These are phyloP conservation scores for Colletotrichum gigasporum DNA, from an alignment of 2,329 filamentous ascomycete genomes.

Conservation along the genomic window DNA sequence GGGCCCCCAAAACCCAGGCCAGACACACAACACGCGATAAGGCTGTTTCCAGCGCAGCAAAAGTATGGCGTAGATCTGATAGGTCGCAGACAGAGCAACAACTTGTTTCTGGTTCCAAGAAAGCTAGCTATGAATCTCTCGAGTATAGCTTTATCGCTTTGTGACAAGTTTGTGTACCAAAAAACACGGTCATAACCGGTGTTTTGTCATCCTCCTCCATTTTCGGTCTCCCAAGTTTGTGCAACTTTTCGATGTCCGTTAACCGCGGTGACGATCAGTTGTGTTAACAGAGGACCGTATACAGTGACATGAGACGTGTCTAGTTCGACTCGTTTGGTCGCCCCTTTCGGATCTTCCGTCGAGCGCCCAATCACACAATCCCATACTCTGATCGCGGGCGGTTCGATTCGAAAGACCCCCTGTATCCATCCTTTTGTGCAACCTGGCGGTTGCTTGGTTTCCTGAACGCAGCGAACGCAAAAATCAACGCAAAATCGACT, in stretches of 20 bases:
- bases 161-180: constrained; percentile 15
- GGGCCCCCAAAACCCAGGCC: no score
- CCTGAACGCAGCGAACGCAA: constrained; percentile 1
- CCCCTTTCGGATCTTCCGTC: constrained; percentile 30
- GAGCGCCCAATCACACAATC: constrained; percentile 17
- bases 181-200: neutral
- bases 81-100: constrained; percentile 18
- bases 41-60: constrained; percentile 2
- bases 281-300: neutral
- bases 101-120: constrained; percentile 17
- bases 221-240: neutral
- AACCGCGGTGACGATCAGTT: neutral
- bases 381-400: constrained; percentile 19
- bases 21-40: neutral
- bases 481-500: constrained; percentile 23
- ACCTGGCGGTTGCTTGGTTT: neutral
- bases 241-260: constrained; percentile 1
- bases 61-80: constrained; percentile 6
- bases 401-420: neutral
- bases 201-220: constrained; percentile 20
- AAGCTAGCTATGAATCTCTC: constrained; percentile 34
- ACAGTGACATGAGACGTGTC: neutral
- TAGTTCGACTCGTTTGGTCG: constrained; percentile 15
- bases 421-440: neutral
- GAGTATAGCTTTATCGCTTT: constrained; percentile 33